Evolutionary conservation across 2,329 filamentous ascomycete species (phyloP).

Genomic region (Coleophoma crateriformis): DNA sequence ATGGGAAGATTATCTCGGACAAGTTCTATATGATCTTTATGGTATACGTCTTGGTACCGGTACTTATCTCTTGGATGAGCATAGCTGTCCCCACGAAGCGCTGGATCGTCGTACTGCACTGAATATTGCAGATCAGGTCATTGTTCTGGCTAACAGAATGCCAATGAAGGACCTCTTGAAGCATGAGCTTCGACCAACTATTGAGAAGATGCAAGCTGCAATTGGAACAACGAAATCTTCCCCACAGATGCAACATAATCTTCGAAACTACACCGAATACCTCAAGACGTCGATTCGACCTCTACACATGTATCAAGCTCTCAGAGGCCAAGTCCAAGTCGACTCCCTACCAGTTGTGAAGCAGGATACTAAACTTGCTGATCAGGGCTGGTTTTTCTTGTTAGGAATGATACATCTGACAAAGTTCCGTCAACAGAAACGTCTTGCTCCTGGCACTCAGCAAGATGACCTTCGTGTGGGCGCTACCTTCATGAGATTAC

Average conservation of each 20-base stretch:
- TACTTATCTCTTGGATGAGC: slow-evolving; percentile 65
- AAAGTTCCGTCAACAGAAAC: slow-evolving; percentile 55
- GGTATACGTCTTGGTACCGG: slow-evolving; percentile 71
- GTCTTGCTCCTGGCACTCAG: slow-evolving; percentile 26
- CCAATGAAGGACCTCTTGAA: slow-evolving; percentile 88
- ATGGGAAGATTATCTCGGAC: slow-evolving; percentile 81
- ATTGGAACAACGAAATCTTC: slow-evolving; percentile 75
- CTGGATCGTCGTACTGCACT: slow-evolving; percentile 77
- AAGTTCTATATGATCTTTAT: slow-evolving; percentile 79
- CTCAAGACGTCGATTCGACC: slow-evolving; percentile 82
- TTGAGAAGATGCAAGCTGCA: slow-evolving; percentile 88
- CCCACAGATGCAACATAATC: slow-evolving; percentile 79
- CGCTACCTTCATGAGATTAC: slow-evolving; percentile 29
- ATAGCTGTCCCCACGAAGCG: slow-evolving; percentile 71
- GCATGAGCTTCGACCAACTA: slow-evolving; percentile 81
- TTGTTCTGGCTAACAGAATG: slow-evolving; percentile 74
- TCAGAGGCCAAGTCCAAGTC: slow-evolving; percentile 71
- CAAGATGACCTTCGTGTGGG: slow-evolving; percentile 31
- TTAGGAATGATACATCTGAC: slow-evolving; percentile 83
- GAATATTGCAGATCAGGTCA: slow-evolving; percentile 77
- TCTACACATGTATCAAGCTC: slow-evolving; percentile 70
- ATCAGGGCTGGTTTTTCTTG: slow-evolving; percentile 87
- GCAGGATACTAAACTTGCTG: slow-evolving; percentile 66
- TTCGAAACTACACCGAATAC: slow-evolving; percentile 74
- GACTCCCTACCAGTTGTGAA: slow-evolving; percentile 65